A percentile compares a stretch with the other conserved stretches of the same genome.
phyloP scores from a whole-genome alignment of 129 eudicot genomes.

The Centella asiatica region DNA sequence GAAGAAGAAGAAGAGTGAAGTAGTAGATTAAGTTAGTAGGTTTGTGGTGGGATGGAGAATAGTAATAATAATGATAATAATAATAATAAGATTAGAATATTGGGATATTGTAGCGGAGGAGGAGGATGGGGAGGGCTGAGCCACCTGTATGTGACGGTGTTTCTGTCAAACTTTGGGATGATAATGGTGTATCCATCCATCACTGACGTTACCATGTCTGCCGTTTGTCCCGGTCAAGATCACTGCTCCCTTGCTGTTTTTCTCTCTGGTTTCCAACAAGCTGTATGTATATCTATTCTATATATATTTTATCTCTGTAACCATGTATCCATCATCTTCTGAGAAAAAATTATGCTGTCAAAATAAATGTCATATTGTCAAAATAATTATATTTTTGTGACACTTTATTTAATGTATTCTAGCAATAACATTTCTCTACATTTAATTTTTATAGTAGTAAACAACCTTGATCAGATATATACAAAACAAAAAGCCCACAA shows the following conservation, averaged over 20 bases:
- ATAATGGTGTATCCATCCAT: slow-evolving; percentile 80
- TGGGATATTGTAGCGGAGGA: neutral
- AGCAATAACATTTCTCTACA: too few relatives aligned
- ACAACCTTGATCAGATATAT: too few relatives aligned
- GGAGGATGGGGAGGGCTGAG: slow-evolving; percentile 31
- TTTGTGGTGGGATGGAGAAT: too few relatives aligned
- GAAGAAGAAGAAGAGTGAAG: too few relatives aligned
- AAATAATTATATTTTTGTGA: too few relatives aligned
- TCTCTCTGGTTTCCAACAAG: slow-evolving; percentile 75
- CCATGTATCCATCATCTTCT: neutral
- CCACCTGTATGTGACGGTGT: slow-evolving; percentile 75
- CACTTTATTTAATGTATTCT: too few relatives aligned
- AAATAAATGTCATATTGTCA: too few relatives aligned
- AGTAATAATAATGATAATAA: neutral
- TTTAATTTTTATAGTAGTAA: too few relatives aligned
- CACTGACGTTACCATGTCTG: slow-evolving; percentile 70
- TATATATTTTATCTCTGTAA: neutral
- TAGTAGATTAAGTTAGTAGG: too few relatives aligned
- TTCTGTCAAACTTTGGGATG: slow-evolving; percentile 43
- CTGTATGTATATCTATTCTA: slow-evolving; percentile 25
- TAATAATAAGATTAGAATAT: neutral
- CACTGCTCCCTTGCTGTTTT: slow-evolving; percentile 84
- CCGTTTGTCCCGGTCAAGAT: slow-evolving; percentile 72
- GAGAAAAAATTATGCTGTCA: too few relatives aligned
- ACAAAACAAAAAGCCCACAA: too few relatives aligned